Evolutionary conservation across 768 basidiomycete species (phyloP).

Genomic region (Macrolepiota dolichaula): DNA sequence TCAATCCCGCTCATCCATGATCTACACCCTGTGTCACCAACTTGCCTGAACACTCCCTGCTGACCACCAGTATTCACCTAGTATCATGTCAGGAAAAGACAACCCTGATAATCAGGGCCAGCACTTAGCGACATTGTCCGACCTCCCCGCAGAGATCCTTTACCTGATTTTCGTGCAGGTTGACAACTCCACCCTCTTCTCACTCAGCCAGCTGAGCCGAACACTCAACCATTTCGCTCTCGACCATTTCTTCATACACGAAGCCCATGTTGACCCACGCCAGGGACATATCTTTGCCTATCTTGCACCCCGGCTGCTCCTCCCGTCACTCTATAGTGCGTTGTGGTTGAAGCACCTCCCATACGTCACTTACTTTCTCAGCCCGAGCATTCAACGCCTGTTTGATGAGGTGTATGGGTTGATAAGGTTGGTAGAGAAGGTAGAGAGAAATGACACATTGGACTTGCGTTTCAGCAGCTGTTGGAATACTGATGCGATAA

Average conservation of each 20-base stretch:
- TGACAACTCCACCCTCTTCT: constrained; percentile 1
- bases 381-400: background rate
- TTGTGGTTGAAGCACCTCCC: background rate
- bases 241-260: background rate
- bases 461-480: background rate
- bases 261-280: background rate
- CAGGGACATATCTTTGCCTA: background rate
- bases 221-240: background rate
- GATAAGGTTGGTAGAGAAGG: background rate
- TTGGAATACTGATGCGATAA: no score
- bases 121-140: background rate
- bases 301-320: background rate
- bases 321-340: background rate
- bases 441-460: background rate
- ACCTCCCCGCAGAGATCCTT: constrained; percentile 1
- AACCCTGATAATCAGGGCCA: no score
- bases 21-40: no score
- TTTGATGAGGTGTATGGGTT: background rate
- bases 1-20: no score
- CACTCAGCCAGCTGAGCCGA: background rate
- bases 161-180: background rate
- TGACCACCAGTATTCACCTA: no score
- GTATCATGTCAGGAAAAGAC: no score
- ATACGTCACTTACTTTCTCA: background rate
- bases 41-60: no score